Evolutionary conservation across 805 yeast species (phyloP).

Genomic region (Debaryomyces maramus): DNA sequence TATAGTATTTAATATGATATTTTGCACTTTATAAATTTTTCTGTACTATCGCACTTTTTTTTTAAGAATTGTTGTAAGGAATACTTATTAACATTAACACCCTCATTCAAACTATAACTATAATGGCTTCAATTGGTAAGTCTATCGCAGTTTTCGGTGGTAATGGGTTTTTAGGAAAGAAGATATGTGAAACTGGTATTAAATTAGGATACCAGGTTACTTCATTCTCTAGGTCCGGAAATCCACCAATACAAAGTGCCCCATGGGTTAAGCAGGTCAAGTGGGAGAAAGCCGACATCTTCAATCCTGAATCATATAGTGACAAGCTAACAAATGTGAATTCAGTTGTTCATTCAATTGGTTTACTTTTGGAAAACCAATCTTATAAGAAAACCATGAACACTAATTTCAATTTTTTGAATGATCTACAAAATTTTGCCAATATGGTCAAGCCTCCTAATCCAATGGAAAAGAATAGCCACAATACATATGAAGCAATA

Average conservation of each 20-base stretch:
- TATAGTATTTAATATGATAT: constrained; percentile 1
- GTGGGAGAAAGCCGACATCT: constrained; percentile 70
- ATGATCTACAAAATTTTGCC: constrained; percentile 30
- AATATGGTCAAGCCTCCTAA: constrained; percentile 50
- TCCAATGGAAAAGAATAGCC: constrained; percentile 54
- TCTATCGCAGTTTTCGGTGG: constrained; percentile 79
- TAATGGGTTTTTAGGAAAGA: constrained; percentile 72
- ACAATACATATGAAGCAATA: constrained; percentile 57
- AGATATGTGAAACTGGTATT: constrained; percentile 68
- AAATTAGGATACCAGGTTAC: constrained; percentile 63
- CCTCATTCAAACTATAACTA: neutral
- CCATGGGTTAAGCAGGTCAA: constrained; percentile 59
- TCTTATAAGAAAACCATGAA: constrained; percentile 60
- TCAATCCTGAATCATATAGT: constrained; percentile 59
- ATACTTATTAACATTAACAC: no score
- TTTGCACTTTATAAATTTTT: no score
- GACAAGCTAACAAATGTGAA: constrained; percentile 47
- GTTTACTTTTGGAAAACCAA: constrained; percentile 68
- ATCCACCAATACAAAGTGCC: constrained; percentile 38
- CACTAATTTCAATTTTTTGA: constrained; percentile 37
- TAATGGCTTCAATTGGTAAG: constrained; percentile 14
- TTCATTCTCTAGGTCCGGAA: constrained; percentile 68
- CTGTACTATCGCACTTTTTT: no score
- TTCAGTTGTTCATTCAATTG: constrained; percentile 82
- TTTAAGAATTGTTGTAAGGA: no score